Percentiles rank a stretch among this genome's conserved stretches.
phyloP scores from a whole-genome alignment of 2,329 filamentous ascomycete genomes.

The Aureobasidium melanogenum region DNA sequence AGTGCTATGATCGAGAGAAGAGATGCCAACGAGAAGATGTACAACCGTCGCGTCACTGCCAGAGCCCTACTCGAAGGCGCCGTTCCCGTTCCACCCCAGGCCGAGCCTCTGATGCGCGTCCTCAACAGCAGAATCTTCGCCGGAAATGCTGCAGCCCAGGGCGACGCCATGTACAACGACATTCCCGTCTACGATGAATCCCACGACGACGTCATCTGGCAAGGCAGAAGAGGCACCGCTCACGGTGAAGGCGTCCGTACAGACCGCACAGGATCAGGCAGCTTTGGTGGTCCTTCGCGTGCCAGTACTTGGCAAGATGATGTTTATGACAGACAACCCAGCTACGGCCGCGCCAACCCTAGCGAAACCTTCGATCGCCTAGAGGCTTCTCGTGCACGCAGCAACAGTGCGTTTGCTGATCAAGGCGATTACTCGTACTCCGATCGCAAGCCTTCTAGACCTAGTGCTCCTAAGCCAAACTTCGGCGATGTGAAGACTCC shows the following conservation, averaged over 20 bases:
- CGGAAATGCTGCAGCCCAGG: conserved; percentile 46
- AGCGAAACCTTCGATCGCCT: conserved; percentile 43
- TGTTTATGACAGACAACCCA: conserved; percentile 53
- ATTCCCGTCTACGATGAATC: conserved; percentile 77
- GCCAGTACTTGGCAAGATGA: conserved; percentile 69
- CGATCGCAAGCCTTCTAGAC: conserved; percentile 61
- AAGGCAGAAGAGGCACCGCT: conserved; percentile 61
- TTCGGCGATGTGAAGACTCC: conserved; percentile 29
- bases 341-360: conserved; percentile 43
- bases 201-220: conserved; percentile 78
- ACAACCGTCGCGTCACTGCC: conserved; percentile 74
- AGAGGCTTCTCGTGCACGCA: conserved; percentile 21
- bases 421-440: conserved; percentile 45
- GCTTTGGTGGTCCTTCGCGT: conserved; percentile 49
- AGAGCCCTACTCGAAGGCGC: conserved; percentile 70
- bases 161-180: conserved; percentile 83
- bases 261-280: conserved; percentile 37
- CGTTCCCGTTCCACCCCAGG: conserved; percentile 69
- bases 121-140: conserved; percentile 80
- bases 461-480: conserved; percentile 58
- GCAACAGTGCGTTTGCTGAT: conserved; percentile 31
- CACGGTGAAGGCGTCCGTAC: conserved; percentile 57
- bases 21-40: conserved; percentile 95
- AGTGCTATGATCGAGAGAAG: conserved; percentile 87
- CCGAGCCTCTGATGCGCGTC: conserved; percentile 74